Base-by-base conservation (phyloP, 2,329 filamentous ascomycete genomes). In the Chaetoscypha palmicola region DNA sequence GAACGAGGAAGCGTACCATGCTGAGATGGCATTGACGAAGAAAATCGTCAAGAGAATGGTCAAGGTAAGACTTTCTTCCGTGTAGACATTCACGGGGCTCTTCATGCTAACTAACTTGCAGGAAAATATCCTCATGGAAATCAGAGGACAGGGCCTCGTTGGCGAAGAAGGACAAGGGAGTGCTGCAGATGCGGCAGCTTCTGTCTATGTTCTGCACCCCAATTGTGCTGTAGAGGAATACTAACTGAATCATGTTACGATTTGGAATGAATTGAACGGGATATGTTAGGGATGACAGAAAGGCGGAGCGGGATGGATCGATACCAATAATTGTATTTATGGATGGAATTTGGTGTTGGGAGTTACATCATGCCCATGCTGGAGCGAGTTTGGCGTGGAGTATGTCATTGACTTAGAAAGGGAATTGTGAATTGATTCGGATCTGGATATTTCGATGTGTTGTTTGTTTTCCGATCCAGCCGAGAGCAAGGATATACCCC, bases 31-130 rank as follows among this genome's bases (percentile, higher is more conserved):
- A 2, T 67, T 95, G 44, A 83, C 82, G 11, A 77, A 71, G 61
- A 92, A 95, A 76, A 91, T 98, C 41, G 68, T 98, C 55, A 94
- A 86, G 74, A 83, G 87, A 66, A 94, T 97, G 83, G 85, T 96
- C 61, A 96, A 92, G 82, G 89, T 92, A 71, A 60, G 78, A 60
- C 77, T 68, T 50, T 35, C 43, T 16, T 23, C 21, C 34, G 20
- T n/a, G n/a, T n/a, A n/a, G n/a, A n/a, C n/a, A n/a, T n/a, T n/a
- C n/a, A n/a, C n/a, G n/a, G n/a, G n/a, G n/a, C n/a, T n/a, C n/a
- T n/a, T n/a, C n/a, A 4, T 48, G 75, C 76, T 79, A 81, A 56
- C 75, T 77, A 54, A 74, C 79, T 14, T 79, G 38, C 68, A 90
- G 66, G 90, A 94, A 54, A 89, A 94, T 55, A 90, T 94, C 16